Evolutionary conservation across 352 stramenopile species (phyloP), one percentile per base, ranked within the genome.

Genomic region (Pythium rhizo-oryzae): DNA sequence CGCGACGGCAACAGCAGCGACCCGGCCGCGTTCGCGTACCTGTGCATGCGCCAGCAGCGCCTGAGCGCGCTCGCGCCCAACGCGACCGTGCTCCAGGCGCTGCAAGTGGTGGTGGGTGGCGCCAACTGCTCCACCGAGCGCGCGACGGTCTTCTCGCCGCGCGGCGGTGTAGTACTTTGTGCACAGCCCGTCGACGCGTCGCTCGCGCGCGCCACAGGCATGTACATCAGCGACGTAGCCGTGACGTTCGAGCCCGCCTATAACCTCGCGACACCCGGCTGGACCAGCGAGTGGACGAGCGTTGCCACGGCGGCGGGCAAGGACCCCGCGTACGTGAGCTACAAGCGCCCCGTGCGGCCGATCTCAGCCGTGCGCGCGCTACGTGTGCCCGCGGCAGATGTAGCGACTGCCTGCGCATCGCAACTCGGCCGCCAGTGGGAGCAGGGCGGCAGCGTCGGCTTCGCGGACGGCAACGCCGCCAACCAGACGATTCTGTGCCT

Each of bases 201-300:
- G 4, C 23, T 56, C 19, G 65, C 65, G 7, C 12, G 66, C 6
- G 30, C 15, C 1, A 62, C 35, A 19, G 57, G 58, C 30, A 62
- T 52, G 58, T 67, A 63, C 58, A 30, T 71, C 4, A 71, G 65
- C 35, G 51, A 67, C 23, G 23, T 71, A 6, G 41, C 58, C 19
- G 21, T 39, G 0, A 39, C 50, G 25, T 13, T 30, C 2, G 58
- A 62, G 30, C n/a, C 9, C 1, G 51, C n/a, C 1, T 62, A 57
- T 25, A 53, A 46, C 41, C 23, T 28, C n/a, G 19, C 49, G 1
- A 43, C 62, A 0, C 37, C 49, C 8, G 65, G 65, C 0, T 71
- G 65, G 65, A 41, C 18, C 13, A 67, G 51, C 15, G 41, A 59
- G n/a, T 11, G 15, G 16, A 44, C 41, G 12, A 28, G 33, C 24